Evolutionary conservation across 2,329 filamentous ascomycete genomes (phyloP).

Genomic region (Diaporthe destruens): DNA sequence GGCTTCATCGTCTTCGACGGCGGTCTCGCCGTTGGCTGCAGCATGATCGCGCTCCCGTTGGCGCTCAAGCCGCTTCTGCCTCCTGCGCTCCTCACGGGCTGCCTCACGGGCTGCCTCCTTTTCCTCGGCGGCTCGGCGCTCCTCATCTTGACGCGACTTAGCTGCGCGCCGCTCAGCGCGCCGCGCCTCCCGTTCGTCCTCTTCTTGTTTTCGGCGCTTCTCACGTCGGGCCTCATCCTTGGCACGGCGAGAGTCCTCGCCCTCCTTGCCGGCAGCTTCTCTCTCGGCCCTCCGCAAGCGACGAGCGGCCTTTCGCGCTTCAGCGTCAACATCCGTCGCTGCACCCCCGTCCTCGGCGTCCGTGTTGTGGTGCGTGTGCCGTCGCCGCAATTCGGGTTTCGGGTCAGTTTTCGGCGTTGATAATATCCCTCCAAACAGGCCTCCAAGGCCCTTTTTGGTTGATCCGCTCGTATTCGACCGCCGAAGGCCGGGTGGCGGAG

Average conservation of each 20-base stretch:
- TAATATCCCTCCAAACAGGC: constrained; percentile 72
- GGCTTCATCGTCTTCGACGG: constrained; percentile 40
- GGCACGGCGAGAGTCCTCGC: constrained; percentile 67
- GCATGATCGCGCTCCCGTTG: constrained; percentile 60
- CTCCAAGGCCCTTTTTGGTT: constrained; percentile 68
- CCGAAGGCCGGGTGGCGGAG: constrained; percentile 64
- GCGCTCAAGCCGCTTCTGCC: constrained; percentile 51
- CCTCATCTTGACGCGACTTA: constrained; percentile 62
- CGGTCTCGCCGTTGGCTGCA: constrained; percentile 59
- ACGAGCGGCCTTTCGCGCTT: constrained; percentile 73
- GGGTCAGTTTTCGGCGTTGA: constrained; percentile 60
- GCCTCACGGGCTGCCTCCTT: constrained; percentile 47
- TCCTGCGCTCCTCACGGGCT: constrained; percentile 52
- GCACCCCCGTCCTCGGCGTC: constrained; percentile 67
- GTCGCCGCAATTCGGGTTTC: constrained; percentile 61
- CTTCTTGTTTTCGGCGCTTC: constrained; percentile 67
- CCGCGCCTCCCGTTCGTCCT: constrained; percentile 71
- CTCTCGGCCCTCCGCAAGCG: constrained; percentile 68
- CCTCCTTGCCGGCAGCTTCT: constrained; percentile 56
- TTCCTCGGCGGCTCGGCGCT: constrained; percentile 63
- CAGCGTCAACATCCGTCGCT: constrained; percentile 68
- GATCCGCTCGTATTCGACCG: constrained; percentile 70
- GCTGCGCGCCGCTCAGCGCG: constrained; percentile 66
- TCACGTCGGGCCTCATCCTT: constrained; percentile 71
- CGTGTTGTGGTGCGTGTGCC: constrained; percentile 62